Conservation (phyloP, 306 rosid species). For the Quercus robur region DNA sequence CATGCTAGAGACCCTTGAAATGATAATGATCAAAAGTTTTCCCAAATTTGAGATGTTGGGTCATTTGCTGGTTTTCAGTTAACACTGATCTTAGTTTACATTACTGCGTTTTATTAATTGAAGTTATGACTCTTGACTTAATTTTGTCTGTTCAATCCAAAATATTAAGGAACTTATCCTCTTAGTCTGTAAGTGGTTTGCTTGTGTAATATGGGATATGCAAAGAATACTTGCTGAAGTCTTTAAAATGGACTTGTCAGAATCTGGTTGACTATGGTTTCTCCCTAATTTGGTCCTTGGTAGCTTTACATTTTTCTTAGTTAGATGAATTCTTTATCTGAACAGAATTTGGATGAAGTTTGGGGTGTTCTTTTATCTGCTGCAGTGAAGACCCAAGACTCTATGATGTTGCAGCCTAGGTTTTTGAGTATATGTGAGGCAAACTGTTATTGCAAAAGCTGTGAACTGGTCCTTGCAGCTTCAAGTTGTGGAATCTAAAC, state of each 20-base stretch:
- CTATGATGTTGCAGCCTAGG: neutral
- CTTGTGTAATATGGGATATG: neutral
- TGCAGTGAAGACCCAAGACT: neutral
- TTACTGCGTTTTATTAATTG: neutral
- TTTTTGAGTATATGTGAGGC: neutral
- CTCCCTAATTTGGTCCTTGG: neutral
- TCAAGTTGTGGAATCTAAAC: neutral
- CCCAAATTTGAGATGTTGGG: neutral
- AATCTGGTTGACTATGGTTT: neutral
- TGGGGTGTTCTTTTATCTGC: neutral
- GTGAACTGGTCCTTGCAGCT: neutral
- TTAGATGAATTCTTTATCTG: neutral
- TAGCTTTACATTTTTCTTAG: neutral
- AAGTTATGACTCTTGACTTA: neutral
- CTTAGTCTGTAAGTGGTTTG: neutral
- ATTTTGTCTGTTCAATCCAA: neutral
- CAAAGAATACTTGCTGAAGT: neutral
- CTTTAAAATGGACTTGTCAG: neutral
- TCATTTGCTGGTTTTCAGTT: neutral
- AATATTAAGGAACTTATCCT: neutral
- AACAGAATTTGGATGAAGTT: neutral
- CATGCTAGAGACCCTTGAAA: neutral
- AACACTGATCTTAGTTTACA: neutral
- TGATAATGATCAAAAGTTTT: neutral
- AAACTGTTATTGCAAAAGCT: neutral